These are phyloP conservation scores for Termitomyces sp. DNA, from an alignment of 768 basidiomycete genomes.

Conservation along the genomic window DNA sequence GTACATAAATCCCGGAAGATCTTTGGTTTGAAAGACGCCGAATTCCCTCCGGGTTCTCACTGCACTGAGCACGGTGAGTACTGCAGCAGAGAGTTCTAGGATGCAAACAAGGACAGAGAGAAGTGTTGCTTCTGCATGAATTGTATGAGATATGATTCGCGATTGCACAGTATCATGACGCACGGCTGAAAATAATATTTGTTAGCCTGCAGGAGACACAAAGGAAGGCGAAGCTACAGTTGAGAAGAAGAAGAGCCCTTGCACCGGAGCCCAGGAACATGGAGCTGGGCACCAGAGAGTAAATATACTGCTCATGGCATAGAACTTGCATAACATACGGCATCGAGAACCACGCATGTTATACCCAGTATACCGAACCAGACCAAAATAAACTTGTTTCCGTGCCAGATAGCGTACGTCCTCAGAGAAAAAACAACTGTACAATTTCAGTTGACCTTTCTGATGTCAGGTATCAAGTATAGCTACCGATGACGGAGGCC, in stretches of 20 bases:
- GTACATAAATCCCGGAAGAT: conserved; percentile 4
- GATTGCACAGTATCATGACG: not conserved
- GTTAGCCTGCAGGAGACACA: not conserved
- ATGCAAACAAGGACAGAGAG: conserved; percentile 9
- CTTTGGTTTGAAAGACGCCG: not conserved
- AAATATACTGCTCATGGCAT: not conserved
- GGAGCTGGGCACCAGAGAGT: conserved; percentile 5
- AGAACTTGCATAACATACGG: not conserved
- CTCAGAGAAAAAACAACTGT: conserved; percentile 15
- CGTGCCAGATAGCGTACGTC: conserved; percentile 16
- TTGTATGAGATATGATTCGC: not conserved
- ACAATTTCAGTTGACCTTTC: not conserved
- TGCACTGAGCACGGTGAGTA: conserved; percentile 8
- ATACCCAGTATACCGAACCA: conserved; percentile 11
- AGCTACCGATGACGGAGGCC: conserved; percentile 15
- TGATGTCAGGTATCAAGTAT: not conserved
- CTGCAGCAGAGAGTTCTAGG: conserved; percentile 8
- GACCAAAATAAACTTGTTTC: conserved; percentile 6
- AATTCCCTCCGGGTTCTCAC: not conserved
- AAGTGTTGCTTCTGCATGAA: conserved; percentile 8
- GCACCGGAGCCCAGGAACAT: conserved; percentile 11
- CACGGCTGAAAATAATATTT: conserved; percentile 2
- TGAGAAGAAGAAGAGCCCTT: conserved; percentile 8
- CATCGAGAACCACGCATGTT: conserved; percentile 8
- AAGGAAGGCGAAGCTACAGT: not conserved